Evolutionary conservation across 78 protist genomes (phyloP).

Genomic region (Isochrysis galbana): DNA sequence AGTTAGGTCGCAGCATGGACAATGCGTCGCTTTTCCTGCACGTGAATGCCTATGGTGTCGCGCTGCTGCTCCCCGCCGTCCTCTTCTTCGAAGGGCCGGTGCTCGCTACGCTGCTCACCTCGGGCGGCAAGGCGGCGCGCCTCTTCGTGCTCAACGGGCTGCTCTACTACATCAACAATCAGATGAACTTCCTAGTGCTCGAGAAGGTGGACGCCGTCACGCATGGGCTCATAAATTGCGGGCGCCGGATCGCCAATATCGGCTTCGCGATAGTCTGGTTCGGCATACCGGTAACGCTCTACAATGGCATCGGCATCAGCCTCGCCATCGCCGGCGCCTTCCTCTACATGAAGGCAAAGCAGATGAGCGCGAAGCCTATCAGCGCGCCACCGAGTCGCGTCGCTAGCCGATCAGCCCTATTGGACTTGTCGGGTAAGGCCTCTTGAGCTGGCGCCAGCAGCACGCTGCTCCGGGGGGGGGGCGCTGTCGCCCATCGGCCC

Average conservation of each 20-base stretch:
- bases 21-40: background rate
- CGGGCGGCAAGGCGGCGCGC: background rate
- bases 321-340: background rate
- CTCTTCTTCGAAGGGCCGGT: background rate
- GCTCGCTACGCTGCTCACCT: background rate
- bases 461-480: too few species aligned
- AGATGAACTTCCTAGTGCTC: constrained; percentile 14
- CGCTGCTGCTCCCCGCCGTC: background rate
- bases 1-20: background rate
- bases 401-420: too few species aligned
- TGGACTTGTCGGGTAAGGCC: too few species aligned
- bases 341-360: background rate
- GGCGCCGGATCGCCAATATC: background rate
- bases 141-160: background rate
- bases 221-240: constrained; percentile 15
- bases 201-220: constrained; percentile 22
- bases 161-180: background rate
- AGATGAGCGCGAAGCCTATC: too few species aligned
- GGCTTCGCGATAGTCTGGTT: background rate
- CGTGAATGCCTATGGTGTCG: background rate
- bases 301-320: background rate
- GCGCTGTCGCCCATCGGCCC: too few species aligned
- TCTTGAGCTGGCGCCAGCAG: too few species aligned
- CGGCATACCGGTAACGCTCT: background rate
- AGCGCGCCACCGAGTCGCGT: too few species aligned